These are phyloP conservation scores for Triticum urartu DNA, from an alignment of 176 grass and related monocot species.

Conservation along the genomic window DNA sequence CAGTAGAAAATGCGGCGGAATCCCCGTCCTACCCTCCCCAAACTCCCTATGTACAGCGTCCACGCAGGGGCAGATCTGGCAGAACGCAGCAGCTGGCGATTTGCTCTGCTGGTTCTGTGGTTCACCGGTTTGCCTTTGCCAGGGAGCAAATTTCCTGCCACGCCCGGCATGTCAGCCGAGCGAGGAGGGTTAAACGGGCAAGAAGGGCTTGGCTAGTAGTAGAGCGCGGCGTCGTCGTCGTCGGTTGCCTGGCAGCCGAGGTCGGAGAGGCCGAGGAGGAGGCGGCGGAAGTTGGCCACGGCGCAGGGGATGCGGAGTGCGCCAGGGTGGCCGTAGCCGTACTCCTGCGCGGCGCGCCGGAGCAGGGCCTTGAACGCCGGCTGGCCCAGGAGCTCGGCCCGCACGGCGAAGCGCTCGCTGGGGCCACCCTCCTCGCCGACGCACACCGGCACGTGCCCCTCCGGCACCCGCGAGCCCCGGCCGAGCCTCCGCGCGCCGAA, in stretches of 20 bases:
- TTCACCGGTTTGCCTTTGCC: neutral
- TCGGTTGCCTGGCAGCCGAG: neutral
- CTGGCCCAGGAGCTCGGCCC: conserved; percentile 55
- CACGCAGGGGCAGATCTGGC: conserved; percentile 18
- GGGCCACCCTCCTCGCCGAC: conserved; percentile 72
- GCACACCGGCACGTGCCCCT: conserved; percentile 78
- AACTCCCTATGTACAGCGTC: conserved; percentile 37
- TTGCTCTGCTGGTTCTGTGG: neutral
- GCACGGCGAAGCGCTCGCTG: conserved; percentile 79
- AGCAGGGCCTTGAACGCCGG: conserved; percentile 77
- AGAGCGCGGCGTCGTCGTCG: neutral
- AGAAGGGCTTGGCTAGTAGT: neutral
- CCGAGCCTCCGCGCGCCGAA: conserved; percentile 19
- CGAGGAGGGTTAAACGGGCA: neutral
- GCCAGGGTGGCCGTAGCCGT: conserved; percentile 80
- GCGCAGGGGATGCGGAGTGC: conserved; percentile 91
- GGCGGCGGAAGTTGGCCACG: conserved; percentile 54
- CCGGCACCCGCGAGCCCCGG: conserved; percentile 20
- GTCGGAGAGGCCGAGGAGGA: conserved; percentile 42
- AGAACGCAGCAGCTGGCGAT: conserved; percentile 1
- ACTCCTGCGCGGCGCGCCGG: conserved; percentile 82
- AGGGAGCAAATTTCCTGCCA: conserved; percentile 9
- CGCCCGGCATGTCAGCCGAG: conserved; percentile 8
- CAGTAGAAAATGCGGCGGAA: conserved; percentile 32
- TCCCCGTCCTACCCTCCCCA: conserved; percentile 9